Evolutionary conservation across 306 rosid genomes (phyloP), one percentile per base, ranked within the genome.

Genomic region (Cicer yamashitae): DNA sequence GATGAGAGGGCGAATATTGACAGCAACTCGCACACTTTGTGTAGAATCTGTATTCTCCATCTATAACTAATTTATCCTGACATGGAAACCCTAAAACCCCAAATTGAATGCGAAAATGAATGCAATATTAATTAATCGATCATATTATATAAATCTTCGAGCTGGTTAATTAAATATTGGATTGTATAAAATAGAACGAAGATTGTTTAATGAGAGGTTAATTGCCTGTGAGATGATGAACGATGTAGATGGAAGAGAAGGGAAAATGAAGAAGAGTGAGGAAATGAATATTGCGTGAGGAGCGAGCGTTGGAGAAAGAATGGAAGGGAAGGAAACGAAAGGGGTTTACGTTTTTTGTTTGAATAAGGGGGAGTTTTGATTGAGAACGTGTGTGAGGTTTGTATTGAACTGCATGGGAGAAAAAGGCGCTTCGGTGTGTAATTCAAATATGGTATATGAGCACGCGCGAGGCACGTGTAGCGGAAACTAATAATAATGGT

Each of bases 11-110:
- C 99, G 86, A 1, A 96, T 75, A 39, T 96, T 90, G 15, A 96
- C 97, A 0, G 99, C 97, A 1, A 96, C 99, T n/a, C 96, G 90
- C 9, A 96, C 98, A 70, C 96, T 88, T 75, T 89, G 88, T 9
- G 91, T 75, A 47, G 87, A 79, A 79, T 91, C 97, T 9, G 41
- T 62, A 15, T 41, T 86, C 50, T 91, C 97, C 97, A 90, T 92
- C 54, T 70, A 66, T 52, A 9, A 48, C 37, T 30, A 74, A 38
- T 14, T 46, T 50, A 46, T 75, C 11, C 62, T 15, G 54, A 25
- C 25, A 38, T 40, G 47, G 52, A 79, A 84, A 56, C 74, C 88
- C 80, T 81, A 71, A 12, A 75, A 59, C 22, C 46, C 3, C 41
- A 76, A 41, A 14, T 43, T 15, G 43, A 64, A 2, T 6, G 15